Evolutionary conservation across 1,284 basidiomycete genomes (phyloP).

Genomic region (Trametes sp.): DNA sequence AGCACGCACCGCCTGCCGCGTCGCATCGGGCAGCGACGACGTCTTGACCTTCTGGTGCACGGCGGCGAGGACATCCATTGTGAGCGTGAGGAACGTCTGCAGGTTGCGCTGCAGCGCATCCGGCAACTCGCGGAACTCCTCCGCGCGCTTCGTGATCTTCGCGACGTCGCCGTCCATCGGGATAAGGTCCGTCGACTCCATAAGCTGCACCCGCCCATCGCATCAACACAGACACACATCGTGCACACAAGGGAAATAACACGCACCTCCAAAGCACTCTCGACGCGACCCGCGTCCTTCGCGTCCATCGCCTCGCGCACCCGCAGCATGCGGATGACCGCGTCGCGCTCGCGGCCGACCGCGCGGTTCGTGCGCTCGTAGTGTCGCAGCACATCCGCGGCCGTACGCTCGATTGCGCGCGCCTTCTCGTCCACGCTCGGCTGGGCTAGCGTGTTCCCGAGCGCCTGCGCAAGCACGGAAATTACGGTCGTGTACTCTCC

Average conservation of each 20-base stretch:
- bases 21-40: conserved; percentile 75
- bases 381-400: conserved; percentile 84
- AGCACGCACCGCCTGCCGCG: conserved; percentile 77
- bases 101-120: conserved; percentile 92
- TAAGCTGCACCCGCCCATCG: conserved; percentile 58
- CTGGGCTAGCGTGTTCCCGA: conserved; percentile 85
- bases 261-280: conserved; percentile 83
- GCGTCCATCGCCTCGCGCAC: conserved; percentile 86
- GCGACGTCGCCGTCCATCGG: conserved; percentile 89
- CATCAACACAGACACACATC: not conserved
- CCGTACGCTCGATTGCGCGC: conserved; percentile 78
- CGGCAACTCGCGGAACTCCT: conserved; percentile 89
- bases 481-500: conserved; percentile 92
- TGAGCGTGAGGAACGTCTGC: conserved; percentile 87
- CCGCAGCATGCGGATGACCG: conserved; percentile 79
- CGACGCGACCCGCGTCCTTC: conserved; percentile 76
- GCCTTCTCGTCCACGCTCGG: conserved; percentile 73
- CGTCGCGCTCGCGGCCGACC: conserved; percentile 79
- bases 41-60: conserved; percentile 82
- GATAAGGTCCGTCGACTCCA: conserved; percentile 90
- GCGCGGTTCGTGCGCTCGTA: conserved; percentile 86
- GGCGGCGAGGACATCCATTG: conserved; percentile 92
- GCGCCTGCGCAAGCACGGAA: conserved; percentile 85
- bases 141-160: conserved; percentile 86
- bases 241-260: not conserved